Evolutionary conservation across 1,139 yeast species (phyloP).

Genomic region (Geotrichum carabidarum): DNA sequence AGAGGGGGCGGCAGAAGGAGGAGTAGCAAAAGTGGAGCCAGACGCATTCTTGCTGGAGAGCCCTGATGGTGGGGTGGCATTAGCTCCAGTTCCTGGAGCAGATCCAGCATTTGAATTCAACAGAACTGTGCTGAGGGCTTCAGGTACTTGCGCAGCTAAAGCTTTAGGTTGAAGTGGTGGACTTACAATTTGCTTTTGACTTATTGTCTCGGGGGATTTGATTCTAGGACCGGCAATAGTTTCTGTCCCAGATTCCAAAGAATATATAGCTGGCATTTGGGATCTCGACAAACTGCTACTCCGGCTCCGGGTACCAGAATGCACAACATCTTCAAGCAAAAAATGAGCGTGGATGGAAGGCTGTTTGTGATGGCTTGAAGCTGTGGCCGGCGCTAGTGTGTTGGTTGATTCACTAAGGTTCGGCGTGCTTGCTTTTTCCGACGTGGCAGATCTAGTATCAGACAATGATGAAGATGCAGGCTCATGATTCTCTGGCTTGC

Average conservation of each 20-base stretch:
- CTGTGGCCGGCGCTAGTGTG: neutral
- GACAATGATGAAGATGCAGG: neutral
- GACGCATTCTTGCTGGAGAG: neutral
- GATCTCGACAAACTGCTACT: constrained; percentile 38
- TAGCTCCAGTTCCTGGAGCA: neutral
- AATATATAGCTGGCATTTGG: neutral
- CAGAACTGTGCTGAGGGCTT: neutral
- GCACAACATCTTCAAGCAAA: constrained; percentile 59
- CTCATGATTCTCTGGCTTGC: neutral
- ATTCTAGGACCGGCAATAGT: neutral
- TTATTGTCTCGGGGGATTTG: neutral
- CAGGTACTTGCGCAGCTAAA: neutral
- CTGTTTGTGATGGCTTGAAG: constrained; percentile 25
- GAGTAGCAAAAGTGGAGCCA: no score
- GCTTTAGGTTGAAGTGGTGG: constrained; percentile 1
- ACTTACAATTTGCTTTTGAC: neutral
- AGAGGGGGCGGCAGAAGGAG: constrained; percentile 44
- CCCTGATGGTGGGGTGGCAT: neutral
- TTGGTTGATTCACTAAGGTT: neutral
- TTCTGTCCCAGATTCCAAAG: constrained; percentile 1
- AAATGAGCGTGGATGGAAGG: constrained; percentile 79
- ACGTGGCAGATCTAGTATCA: neutral
- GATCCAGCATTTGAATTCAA: neutral
- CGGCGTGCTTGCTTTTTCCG: neutral
- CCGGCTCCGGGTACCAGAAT: constrained; percentile 42